These are phyloP conservation scores for Claviceps humidiphila DNA, from an alignment of 2,329 filamentous ascomycete genomes.

Conservation along the genomic window DNA sequence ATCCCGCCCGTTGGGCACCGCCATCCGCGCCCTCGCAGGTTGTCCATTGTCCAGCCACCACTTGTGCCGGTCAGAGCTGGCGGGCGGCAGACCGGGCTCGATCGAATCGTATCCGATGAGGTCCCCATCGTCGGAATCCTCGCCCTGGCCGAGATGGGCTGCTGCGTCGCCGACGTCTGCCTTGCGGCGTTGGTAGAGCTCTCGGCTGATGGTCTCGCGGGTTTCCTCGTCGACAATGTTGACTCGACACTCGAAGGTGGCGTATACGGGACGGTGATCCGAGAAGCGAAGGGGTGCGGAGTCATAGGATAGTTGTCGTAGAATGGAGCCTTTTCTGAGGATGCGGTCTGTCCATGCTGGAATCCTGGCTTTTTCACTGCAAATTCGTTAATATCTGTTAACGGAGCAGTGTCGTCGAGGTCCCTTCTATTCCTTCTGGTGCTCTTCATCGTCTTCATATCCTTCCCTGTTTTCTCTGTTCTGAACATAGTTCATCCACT, in stretches of 20 bases:
- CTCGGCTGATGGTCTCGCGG: slow-evolving; percentile 58
- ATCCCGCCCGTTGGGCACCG: slow-evolving; percentile 42
- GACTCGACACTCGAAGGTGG: slow-evolving; percentile 72
- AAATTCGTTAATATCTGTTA: neutral
- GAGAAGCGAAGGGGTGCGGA: slow-evolving; percentile 77
- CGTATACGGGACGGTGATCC: slow-evolving; percentile 92
- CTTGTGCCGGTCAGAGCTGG: slow-evolving; percentile 54
- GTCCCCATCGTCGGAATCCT: slow-evolving; percentile 64
- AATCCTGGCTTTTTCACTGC: slow-evolving; percentile 78
- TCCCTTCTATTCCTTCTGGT: too few species aligned
- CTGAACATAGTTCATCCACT: neutral
- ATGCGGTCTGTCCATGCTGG: slow-evolving; percentile 97
- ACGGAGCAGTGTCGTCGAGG: too few species aligned
- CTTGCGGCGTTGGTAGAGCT: slow-evolving; percentile 60
- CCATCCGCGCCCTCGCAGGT: slow-evolving; percentile 60
- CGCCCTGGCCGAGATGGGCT: slow-evolving; percentile 35
- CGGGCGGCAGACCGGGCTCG: slow-evolving; percentile 59
- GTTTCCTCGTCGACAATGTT: slow-evolving; percentile 63
- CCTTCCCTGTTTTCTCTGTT: neutral
- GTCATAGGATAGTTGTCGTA: slow-evolving; percentile 73
- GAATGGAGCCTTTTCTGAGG: slow-evolving; percentile 68
- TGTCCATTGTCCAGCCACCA: slow-evolving; percentile 61
- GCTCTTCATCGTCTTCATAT: too few species aligned
- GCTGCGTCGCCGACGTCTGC: slow-evolving; percentile 51
- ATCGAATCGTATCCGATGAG: slow-evolving; percentile 70